Evolutionary conservation across 2,329 filamentous ascomycete species (phyloP).

Genomic region (Neonectria hederae): DNA sequence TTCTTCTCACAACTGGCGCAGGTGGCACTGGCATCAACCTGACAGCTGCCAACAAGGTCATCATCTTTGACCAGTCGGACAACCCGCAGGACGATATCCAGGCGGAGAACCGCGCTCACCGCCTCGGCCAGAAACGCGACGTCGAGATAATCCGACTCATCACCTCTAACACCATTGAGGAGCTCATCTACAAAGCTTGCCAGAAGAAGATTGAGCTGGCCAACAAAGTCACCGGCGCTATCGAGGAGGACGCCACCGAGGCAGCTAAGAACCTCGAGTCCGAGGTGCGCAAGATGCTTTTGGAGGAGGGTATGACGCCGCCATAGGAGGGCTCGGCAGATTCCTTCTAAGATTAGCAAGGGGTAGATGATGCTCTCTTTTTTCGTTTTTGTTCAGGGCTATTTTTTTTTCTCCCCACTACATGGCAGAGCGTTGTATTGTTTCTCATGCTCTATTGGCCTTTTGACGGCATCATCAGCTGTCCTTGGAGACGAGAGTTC

Average conservation of each 20-base stretch:
- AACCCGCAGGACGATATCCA: slow-evolving; percentile 99
- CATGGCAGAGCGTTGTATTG: slow-evolving; percentile 9
- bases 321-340: slow-evolving; percentile 43
- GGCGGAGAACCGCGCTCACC: slow-evolving; percentile 95
- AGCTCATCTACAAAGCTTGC: slow-evolving; percentile 90
- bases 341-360: slow-evolving; percentile 1
- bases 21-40: slow-evolving; percentile 98
- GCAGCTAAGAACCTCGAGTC: slow-evolving; percentile 52
- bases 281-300: slow-evolving; percentile 57
- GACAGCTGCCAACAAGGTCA: slow-evolving; percentile 94
- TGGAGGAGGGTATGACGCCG: slow-evolving; percentile 52
- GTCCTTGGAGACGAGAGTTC: background rate
- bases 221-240: slow-evolving; percentile 60
- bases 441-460: background rate
- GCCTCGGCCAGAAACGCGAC: slow-evolving; percentile 88
- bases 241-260: slow-evolving; percentile 43
- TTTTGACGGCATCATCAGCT: background rate
- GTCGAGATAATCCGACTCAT: slow-evolving; percentile 92
- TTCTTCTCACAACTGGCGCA: slow-evolving; percentile 91
- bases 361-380: background rate
- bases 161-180: slow-evolving; percentile 84
- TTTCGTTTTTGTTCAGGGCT: slow-evolving; percentile 3
- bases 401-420: slow-evolving; percentile 10
- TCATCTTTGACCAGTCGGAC: slow-evolving; percentile 97
- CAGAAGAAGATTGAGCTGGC: slow-evolving; percentile 94